Evolutionary conservation across 2,329 filamentous ascomycete genomes (phyloP).

Genomic region (Microthyrium microscopicum): DNA sequence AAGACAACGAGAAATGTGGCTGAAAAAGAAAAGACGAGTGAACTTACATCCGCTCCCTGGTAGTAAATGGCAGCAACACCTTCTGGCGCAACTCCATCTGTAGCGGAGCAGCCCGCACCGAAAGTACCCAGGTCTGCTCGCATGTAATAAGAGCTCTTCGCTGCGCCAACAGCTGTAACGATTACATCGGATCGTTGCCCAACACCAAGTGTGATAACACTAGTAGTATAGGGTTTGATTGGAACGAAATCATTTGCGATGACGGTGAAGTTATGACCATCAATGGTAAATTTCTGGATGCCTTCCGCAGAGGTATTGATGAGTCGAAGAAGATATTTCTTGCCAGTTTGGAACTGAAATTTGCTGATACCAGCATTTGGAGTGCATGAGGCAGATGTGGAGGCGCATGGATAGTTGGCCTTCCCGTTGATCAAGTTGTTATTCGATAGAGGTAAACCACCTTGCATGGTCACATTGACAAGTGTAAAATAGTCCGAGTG

Average conservation of each 20-base stretch:
- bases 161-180: constrained; percentile 13
- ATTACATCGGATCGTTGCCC: constrained; percentile 25
- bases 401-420: constrained; percentile 14
- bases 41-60: constrained; percentile 34
- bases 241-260: constrained; percentile 28
- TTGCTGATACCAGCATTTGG: constrained; percentile 13
- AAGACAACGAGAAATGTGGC: too few species aligned
- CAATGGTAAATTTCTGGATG: constrained; percentile 27
- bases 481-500: constrained; percentile 12
- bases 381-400: constrained; percentile 13
- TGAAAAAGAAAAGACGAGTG: too few species aligned
- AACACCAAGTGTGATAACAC: constrained; percentile 23
- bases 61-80: constrained; percentile 52
- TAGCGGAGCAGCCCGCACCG: constrained; percentile 16
- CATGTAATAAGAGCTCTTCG: constrained; percentile 17
- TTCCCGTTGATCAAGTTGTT: constrained; percentile 13
- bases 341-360: constrained; percentile 24
- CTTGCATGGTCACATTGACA: constrained; percentile 10
- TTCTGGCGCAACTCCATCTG: constrained; percentile 27
- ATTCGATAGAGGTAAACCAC: constrained; percentile 4
- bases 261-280: constrained; percentile 26
- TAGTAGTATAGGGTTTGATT: constrained; percentile 23
- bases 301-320: constrained; percentile 26
- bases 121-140: constrained; percentile 13
- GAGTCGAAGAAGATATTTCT: constrained; percentile 25